phyloP scores from a whole-genome alignment of 495 filamentous ascomycete genomes.

The Lepraria neglecta region DNA sequence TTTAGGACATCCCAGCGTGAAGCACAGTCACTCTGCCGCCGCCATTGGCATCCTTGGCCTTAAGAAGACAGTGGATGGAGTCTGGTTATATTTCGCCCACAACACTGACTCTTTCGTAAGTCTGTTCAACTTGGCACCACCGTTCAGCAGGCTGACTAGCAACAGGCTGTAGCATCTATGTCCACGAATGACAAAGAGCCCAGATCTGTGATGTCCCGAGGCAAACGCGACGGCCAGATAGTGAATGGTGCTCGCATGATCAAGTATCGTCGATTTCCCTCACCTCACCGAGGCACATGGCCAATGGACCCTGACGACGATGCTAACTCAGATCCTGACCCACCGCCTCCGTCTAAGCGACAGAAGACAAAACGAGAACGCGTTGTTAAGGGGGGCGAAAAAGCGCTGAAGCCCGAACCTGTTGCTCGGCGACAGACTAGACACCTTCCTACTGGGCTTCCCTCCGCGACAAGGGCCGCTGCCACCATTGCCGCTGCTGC shows the following conservation, averaged over 20 bases:
- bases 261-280: constrained; percentile 21
- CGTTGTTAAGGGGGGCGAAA: background rate
- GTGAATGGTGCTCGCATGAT: constrained; percentile 24
- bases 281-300: constrained; percentile 20
- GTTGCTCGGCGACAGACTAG: no score
- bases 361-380: constrained; percentile 9
- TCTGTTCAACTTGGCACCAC: constrained; percentile 2
- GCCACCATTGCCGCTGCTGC: no score
- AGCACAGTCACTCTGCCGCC: constrained; percentile 59
- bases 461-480: no score
- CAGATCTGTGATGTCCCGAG: constrained; percentile 76
- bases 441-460: no score
- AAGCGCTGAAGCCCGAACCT: background rate
- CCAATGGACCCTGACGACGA: constrained; percentile 9
- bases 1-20: constrained; percentile 68
- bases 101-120: constrained; percentile 84
- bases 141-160: constrained; percentile 30
- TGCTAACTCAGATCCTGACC: background rate
- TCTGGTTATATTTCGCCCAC: constrained; percentile 79
- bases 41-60: constrained; percentile 80
- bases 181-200: constrained; percentile 63
- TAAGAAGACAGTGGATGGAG: constrained; percentile 65
- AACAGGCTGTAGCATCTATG: constrained; percentile 77
- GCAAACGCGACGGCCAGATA: constrained; percentile 31
- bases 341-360: constrained; percentile 13